Base-by-base conservation (phyloP, 257 asterid species). In the Haberlea rhodopensis region DNA sequence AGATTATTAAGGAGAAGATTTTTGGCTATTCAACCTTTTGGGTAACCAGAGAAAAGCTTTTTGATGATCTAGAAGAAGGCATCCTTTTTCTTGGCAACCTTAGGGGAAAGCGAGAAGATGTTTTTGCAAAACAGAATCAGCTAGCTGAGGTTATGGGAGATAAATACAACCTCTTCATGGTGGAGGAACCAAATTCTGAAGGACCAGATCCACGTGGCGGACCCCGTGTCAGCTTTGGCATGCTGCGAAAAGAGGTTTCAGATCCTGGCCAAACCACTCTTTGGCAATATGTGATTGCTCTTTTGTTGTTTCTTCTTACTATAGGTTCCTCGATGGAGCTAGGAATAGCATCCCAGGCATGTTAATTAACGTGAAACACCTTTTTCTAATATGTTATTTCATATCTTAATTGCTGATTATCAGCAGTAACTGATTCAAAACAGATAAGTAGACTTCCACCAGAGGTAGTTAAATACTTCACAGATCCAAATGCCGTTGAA, bases 191-290 rank as follows among this genome's bases (percentile, higher is more conserved):
- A 53, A 80, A 88, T 79, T 86, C 97, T 51, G 95, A 88, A 72
- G 96, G 81, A 71, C 84, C 73, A 63, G 97, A 90, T 55, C 96
- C 97, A 2, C 96, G 94, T 70, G 97, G 97, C 75, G 97, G 97
- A 67, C 95, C 97, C 68, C 88, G 97, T 37, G 97, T 88, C 78
- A 90, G 97, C 83, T 90, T 90, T 80, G 96, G 97, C 60, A 63
- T 90, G 91, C 80, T 90, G 65, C 87, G 89, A 25, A 90, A 83
- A 75, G 96, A 90, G 82, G 96, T 90, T 64, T 90, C 97, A 55
- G 97, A 90, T 77, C 97, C 97, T 56, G 85, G 83, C 60, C 87
- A 84, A 64, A 90, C 97, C 48, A 86, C 96, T 9, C 95, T 90
- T 62, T 90, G 96, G 96, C 97, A 90, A 76, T 88, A 90, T 78